Evolutionary conservation across 345 rosid species (phyloP).

Genomic region (Moringa oleifera): DNA sequence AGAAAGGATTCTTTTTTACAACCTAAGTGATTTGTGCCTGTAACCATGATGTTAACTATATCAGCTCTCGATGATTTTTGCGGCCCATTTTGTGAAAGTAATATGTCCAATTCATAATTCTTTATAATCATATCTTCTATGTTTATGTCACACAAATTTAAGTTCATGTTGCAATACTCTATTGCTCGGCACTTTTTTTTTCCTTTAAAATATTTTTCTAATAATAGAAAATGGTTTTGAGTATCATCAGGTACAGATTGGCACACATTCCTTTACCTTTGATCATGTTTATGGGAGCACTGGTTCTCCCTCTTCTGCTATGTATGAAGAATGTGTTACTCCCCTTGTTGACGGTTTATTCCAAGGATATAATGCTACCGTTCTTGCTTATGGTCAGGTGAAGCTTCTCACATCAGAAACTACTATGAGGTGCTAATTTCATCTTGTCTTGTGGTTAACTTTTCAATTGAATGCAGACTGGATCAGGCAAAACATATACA

Average conservation of each 20-base stretch:
- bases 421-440: neutral
- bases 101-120: neutral
- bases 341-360: slow-evolving; percentile 94
- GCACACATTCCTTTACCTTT: slow-evolving; percentile 91
- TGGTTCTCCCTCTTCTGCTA: slow-evolving; percentile 65
- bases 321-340: slow-evolving; percentile 87
- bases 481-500: slow-evolving; percentile 98
- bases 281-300: slow-evolving; percentile 97
- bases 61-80: neutral
- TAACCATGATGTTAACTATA: neutral
- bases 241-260: slow-evolving; percentile 97
- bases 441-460: slow-evolving; percentile 13
- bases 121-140: neutral
- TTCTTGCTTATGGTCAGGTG: slow-evolving; percentile 99
- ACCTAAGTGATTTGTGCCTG: neutral
- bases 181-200: too few species aligned
- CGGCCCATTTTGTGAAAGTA: neutral
- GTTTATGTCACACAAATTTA: neutral
- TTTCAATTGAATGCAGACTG: slow-evolving; percentile 55
- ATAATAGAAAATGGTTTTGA: too few species aligned
- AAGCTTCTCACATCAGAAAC: slow-evolving; percentile 10
- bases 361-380: slow-evolving; percentile 98
- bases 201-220: too few species aligned
- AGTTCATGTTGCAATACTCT: too few species aligned
- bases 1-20: neutral